These are phyloP conservation scores for Moesziomyces globuligerus DNA, from an alignment of 1,284 basidiomycete genomes.

Conservation along the genomic window DNA sequence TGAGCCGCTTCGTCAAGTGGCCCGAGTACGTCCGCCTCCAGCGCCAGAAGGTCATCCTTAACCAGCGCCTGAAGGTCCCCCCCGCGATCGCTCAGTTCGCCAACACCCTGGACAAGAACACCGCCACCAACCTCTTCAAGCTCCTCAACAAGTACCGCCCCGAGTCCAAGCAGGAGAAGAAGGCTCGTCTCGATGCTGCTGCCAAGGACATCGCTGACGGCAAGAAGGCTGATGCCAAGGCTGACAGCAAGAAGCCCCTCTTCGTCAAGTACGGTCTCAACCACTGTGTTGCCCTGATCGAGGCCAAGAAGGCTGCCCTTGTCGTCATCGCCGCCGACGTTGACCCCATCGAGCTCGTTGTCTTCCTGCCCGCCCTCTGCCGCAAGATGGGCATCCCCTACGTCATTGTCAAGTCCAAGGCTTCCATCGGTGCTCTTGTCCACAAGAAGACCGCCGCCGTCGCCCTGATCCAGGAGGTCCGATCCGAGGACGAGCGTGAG, in stretches of 20 bases:
- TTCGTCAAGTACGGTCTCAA: slow-evolving; percentile 97
- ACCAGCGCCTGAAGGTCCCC: slow-evolving; percentile 98
- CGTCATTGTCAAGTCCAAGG: slow-evolving; percentile 96
- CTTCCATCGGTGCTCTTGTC: slow-evolving; percentile 93
- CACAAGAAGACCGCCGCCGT: slow-evolving; percentile 98
- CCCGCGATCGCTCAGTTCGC: slow-evolving; percentile 98
- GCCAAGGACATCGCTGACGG: slow-evolving; percentile 81
- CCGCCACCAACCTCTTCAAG: slow-evolving; percentile 97
- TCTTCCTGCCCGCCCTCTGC: slow-evolving; percentile 97
- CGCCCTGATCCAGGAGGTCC: slow-evolving; percentile 89
- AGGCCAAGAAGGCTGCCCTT: slow-evolving; percentile 93
- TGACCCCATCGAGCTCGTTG: slow-evolving; percentile 92
- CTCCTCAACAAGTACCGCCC: slow-evolving; percentile 95
- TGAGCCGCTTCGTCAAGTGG: slow-evolving; percentile 99
- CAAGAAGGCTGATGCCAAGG: slow-evolving; percentile 67
- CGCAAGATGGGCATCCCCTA: slow-evolving; percentile 99
- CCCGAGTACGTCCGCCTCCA: slow-evolving; percentile 98
- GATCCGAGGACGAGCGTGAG: slow-evolving; percentile 91
- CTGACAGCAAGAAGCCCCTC: slow-evolving; percentile 79
- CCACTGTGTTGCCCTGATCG: slow-evolving; percentile 90
- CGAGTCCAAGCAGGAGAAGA: slow-evolving; percentile 97
- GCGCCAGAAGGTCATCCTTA: slow-evolving; percentile 97
- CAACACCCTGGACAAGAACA: slow-evolving; percentile 99
- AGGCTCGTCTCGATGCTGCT: slow-evolving; percentile 83
- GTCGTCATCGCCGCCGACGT: slow-evolving; percentile 98